Evolutionary conservation across 2,329 filamentous ascomycete genomes (phyloP), one percentile per base, ranked within the genome.

Genomic region (Fusarium neocosmosporiellum): DNA sequence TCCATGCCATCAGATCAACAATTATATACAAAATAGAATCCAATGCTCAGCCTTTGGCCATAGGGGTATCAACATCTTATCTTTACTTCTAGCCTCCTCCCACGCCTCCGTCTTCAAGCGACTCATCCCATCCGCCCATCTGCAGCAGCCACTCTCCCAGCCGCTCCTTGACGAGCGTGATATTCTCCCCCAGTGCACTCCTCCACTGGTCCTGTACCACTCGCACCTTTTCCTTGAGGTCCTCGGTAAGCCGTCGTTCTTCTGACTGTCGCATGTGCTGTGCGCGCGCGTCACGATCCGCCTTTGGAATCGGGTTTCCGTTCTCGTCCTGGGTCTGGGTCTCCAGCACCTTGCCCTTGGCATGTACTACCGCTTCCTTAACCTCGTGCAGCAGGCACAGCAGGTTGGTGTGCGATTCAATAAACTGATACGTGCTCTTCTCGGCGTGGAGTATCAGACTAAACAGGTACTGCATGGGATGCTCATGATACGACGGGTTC

Each of bases 351-450:
- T 90, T 88, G 60, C 90, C 90, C 73, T 91, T 90, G 9, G 93
- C 92, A 54, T 87, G 87, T 79, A 94, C 92, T 2, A 94, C 90
- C 0, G 92, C 92, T 62, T 93, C 94, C 79, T 94, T 94, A 61
- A 98, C 94, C 82, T 98, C 95, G 78, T 98, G 96, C 65, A 98
- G 83, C 39, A 98, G 86, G 78, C 96, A 98, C 27, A 98, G 87
- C 36, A 98, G 86, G 78, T 98, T 98, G 33, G 91, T 96, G 84
- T 98, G 96, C 8, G 91, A 93, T 84, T 98, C 96, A 78, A 98
- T 98, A 83, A 98, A 98, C 81, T 98, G 96, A 78, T 98, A 97
- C 10, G 94, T 96, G 76, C 93, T 95, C 84, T 96, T 97, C 80
- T 97, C 94, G 0, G 95, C 93, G 78, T 98, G 96, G 7, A 92